These are phyloP conservation scores for Colletotrichum agaves DNA, from an alignment of 2,329 filamentous ascomycete species.

Conservation along the genomic window DNA sequence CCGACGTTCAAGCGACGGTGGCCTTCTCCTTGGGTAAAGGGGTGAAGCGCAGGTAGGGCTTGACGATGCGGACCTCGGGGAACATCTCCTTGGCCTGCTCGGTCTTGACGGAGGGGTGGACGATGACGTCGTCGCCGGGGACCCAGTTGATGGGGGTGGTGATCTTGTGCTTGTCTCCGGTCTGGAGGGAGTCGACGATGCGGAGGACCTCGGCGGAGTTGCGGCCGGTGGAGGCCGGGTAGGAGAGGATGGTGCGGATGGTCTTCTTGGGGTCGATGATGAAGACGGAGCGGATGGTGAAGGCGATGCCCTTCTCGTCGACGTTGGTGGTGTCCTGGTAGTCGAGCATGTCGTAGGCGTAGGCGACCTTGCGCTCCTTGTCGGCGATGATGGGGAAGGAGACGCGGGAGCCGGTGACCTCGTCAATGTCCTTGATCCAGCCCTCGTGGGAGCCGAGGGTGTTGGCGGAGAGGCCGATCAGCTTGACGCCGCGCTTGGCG, in stretches of 20 bases:
- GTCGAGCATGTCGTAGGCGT: conserved; percentile 85
- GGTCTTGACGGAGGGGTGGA: conserved; percentile 83
- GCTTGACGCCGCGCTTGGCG: conserved; percentile 85
- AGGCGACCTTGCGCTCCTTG: conserved; percentile 80
- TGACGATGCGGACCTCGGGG: conserved; percentile 76
- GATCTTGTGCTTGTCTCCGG: conserved; percentile 87
- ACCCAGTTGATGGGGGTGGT: conserved; percentile 93
- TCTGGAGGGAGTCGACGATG: conserved; percentile 82
- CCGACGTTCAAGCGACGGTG: conserved; percentile 45
- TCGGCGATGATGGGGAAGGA: conserved; percentile 85
- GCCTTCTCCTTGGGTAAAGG: conserved; percentile 67
- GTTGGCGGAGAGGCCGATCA: conserved; percentile 92
- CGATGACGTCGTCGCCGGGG: conserved; percentile 90
- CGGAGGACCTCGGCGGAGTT: conserved; percentile 84
- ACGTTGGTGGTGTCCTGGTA: conserved; percentile 85
- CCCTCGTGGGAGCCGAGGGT: conserved; percentile 83
- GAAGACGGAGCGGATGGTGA: conserved; percentile 95
- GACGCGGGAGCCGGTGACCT: conserved; percentile 77
- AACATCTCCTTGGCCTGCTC: conserved; percentile 90
- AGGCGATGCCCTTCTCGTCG: conserved; percentile 84
- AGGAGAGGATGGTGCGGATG: conserved; percentile 91
- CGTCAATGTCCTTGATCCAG: conserved; percentile 92
- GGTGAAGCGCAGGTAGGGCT: conserved; percentile 81
- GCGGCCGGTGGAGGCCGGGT: conserved; percentile 89
- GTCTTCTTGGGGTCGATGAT: conserved; percentile 94